A percentile compares a stretch with the other conserved stretches of the same genome.
Evolutionary conservation across 768 basidiomycete species (phyloP).

Genomic region (Chiua virens): DNA sequence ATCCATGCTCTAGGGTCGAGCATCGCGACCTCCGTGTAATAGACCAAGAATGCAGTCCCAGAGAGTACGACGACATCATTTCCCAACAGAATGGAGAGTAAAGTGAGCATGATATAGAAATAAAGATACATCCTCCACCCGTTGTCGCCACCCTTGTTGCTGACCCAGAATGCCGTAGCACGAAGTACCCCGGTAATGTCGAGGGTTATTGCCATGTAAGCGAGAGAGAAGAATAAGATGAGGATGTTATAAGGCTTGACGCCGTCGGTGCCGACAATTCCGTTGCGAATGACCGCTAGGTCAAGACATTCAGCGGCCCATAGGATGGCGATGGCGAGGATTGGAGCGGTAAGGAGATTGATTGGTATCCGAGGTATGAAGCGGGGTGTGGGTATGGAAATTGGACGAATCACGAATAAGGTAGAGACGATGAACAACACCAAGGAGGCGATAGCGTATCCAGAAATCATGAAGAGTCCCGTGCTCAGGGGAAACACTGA

Average conservation of each 20-base stretch:
- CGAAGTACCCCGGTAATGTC: conserved; percentile 87
- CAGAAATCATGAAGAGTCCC: conserved; percentile 40
- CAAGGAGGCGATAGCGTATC: conserved; percentile 48
- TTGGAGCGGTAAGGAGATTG: conserved; percentile 55
- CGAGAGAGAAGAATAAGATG: conserved; percentile 87
- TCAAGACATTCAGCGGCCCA: conserved; percentile 58
- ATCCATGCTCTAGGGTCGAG: conserved; percentile 64
- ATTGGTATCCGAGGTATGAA: conserved; percentile 37
- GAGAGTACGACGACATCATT: conserved; percentile 94
- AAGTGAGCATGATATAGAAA: conserved; percentile 82
- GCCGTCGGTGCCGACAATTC: conserved; percentile 61
- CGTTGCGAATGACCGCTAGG: conserved; percentile 54
- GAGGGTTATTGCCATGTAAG: conserved; percentile 90
- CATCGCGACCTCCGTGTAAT: conserved; percentile 66
- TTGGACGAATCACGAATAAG: conserved; percentile 48
- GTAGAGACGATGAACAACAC: conserved; percentile 55
- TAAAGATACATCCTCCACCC: conserved; percentile 73
- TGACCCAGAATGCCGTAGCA: conserved; percentile 87
- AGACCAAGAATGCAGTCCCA: conserved; percentile 87
- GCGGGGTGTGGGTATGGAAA: conserved; percentile 40
- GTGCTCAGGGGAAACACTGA: neutral
- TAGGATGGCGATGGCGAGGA: conserved; percentile 50
- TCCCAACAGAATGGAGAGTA: conserved; percentile 77
- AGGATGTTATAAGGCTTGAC: conserved; percentile 70
- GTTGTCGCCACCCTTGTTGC: conserved; percentile 70